Conservation (phyloP, 73 alveolate species). For the Paramecium caudatum region DNA sequence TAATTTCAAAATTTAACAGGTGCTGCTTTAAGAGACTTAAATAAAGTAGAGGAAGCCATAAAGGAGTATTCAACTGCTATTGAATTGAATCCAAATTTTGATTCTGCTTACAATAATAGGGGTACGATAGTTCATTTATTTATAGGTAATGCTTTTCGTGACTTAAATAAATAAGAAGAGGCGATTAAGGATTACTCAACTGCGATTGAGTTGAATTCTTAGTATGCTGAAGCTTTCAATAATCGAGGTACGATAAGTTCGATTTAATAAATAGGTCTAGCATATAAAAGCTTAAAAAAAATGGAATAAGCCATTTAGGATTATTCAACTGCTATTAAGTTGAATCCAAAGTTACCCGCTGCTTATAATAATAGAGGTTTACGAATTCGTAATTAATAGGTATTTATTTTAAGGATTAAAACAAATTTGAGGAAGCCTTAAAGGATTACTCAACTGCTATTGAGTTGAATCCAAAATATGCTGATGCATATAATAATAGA, state of each 20-base stretch:
- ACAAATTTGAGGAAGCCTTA: neutral
- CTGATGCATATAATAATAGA: slow-evolving; percentile 22
- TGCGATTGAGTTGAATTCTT: neutral
- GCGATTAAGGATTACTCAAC: neutral
- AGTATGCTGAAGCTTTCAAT: neutral
- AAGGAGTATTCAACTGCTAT: neutral
- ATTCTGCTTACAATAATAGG: neutral
- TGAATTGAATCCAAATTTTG: neutral
- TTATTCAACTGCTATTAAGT: neutral
- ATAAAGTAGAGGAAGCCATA: slow-evolving; percentile 1
- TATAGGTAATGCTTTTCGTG: neutral
- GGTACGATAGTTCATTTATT: neutral
- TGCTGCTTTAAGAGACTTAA: neutral
- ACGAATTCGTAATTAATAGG: neutral
- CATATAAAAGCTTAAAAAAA: neutral
- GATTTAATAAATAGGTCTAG: neutral
- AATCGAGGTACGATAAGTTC: neutral
- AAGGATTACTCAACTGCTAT: neutral
- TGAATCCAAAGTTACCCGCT: neutral
- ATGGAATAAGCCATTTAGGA: neutral
- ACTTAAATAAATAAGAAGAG: neutral
- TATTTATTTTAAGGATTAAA: neutral
- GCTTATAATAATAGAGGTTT: slow-evolving; percentile 49
- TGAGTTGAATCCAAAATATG: neutral
- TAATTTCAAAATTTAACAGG: neutral